Base-by-base conservation (phyloP, 2,329 filamentous ascomycete species). In the Xylariaceae sp. region DNA sequence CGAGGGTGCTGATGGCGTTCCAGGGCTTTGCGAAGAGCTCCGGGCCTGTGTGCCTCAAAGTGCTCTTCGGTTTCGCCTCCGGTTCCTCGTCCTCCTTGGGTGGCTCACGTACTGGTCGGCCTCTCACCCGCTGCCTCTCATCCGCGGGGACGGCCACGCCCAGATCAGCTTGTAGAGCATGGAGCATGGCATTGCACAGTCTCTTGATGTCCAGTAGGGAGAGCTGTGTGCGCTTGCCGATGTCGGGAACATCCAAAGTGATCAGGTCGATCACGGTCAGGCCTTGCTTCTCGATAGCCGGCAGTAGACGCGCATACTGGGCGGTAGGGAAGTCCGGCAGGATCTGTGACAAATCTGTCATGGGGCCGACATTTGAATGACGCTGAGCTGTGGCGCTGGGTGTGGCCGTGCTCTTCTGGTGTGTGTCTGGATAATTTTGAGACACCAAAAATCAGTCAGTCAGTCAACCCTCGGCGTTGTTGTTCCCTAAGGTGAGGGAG, bases 271-370 rank as follows among this genome's bases (percentile, higher is more conserved):
- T 82, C 24, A 86, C 87, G 19, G 86, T 86, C 60, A 98, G 72
- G 38, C 75, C 73, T 55, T 87, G 81, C 61, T 79, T 80, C 68
- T 97, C 91, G 41, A 97, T 78, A 17, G 81, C 80, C 3, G 87
- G 83, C 24, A 96, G 68, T 35, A 96, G 81, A 57, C 85, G 81
- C 32, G 82, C 73, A 67, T 86, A 91, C 47, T 76, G 75, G 59
- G 78, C 74, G 50, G 78, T 74, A 46, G 85, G 78, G 61, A 96
- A 94, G 66, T 81, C 76, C 56, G 91, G 89, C 52, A 96, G 78
- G 61, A 94, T 80, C 61, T 80, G 78, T 60, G 84, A 77, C 60
- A 97, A 81, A 78, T 97, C 91, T 57, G 83, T 89, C 88, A 94
- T 94, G 69, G 64, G 63, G 56, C 37, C 47, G 37, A 44, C 53